These are phyloP conservation scores for Liquidambar formosana DNA, from an alignment of 164 flowering plant genomes.

Conservation along the genomic window DNA sequence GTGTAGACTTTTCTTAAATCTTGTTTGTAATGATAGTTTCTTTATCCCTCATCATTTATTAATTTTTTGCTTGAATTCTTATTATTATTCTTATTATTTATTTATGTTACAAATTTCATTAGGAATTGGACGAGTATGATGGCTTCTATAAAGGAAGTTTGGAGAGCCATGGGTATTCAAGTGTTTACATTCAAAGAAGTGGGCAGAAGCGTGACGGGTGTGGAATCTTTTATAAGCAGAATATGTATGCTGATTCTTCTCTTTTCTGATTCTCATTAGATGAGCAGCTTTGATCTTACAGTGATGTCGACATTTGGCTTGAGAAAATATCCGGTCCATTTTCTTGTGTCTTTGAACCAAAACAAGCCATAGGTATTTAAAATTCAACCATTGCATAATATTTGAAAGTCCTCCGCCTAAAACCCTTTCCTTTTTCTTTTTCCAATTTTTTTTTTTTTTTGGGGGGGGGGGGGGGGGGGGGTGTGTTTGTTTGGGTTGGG, in stretches of 20 bases:
- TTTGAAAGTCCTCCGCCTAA: too few species aligned
- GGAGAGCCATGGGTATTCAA: conserved; percentile 66
- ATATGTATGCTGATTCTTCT: conserved; percentile 36
- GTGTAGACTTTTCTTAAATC: neutral
- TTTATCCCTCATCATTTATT: neutral
- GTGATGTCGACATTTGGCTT: neutral
- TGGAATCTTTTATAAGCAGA: conserved; percentile 68
- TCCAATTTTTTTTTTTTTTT: too few species aligned
- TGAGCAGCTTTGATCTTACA: neutral
- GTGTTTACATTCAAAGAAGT: conserved; percentile 72
- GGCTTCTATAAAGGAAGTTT: conserved; percentile 64
- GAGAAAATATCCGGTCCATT: neutral
- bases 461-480: too few species aligned
- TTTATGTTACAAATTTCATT: conserved; percentile 6
- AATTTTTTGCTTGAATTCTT: neutral
- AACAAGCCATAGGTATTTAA: neutral
- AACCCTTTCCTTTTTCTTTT: too few species aligned
- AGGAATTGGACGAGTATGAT: conserved; percentile 92
- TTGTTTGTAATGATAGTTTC: neutral
- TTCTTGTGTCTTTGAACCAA: neutral
- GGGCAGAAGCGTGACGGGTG: conserved; percentile 93
- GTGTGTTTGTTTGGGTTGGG: too few species aligned
- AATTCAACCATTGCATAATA: too few species aligned
- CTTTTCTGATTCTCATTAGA: neutral
- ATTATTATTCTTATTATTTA: too few species aligned